Percentiles rank a stretch among this genome's conserved stretches.
phyloP scores from a whole-genome alignment of 371 early-diverging fungal species.

The Capillidium rhysosporum region DNA sequence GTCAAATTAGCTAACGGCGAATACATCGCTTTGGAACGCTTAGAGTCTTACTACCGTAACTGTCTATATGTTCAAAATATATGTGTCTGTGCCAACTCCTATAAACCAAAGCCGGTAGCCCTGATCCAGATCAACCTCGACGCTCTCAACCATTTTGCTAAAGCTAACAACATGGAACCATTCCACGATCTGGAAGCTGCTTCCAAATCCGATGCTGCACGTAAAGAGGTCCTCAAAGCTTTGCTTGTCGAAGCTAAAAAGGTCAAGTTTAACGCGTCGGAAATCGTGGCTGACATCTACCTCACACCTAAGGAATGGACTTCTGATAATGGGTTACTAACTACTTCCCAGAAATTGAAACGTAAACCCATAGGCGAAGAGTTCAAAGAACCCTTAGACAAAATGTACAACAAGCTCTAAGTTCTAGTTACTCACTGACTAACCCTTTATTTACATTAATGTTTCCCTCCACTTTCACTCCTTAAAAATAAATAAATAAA shows the following conservation, averaged over 20 bases:
- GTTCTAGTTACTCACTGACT: too few species aligned
- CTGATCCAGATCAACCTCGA: slow-evolving; percentile 15
- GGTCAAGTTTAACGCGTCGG: slow-evolving; percentile 42
- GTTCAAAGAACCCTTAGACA: slow-evolving; percentile 34
- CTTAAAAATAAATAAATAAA: too few species aligned
- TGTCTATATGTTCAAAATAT: slow-evolving; percentile 56
- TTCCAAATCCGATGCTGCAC: slow-evolving; percentile 20
- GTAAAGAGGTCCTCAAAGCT: slow-evolving; percentile 19
- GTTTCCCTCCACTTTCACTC: too few species aligned
- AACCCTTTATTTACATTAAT: too few species aligned
- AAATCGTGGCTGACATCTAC: slow-evolving; percentile 41
- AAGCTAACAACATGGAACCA: slow-evolving; percentile 7
- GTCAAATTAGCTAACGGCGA: slow-evolving; percentile 88
- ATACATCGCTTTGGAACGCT: slow-evolving; percentile 93
- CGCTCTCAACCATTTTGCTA: slow-evolving; percentile 17
- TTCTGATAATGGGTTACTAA: slow-evolving; percentile 61
- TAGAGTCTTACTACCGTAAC: slow-evolving; percentile 83
- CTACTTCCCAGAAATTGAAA: slow-evolving; percentile 87
- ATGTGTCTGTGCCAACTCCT: slow-evolving; percentile 69
- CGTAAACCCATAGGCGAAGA: slow-evolving; percentile 46
- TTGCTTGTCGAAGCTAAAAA: slow-evolving; percentile 25
- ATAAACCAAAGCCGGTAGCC: slow-evolving; percentile 41
- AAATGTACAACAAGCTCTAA: neutral
- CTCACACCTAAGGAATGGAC: slow-evolving; percentile 75
- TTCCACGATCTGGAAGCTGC: slow-evolving; percentile 17